Evolutionary conservation across 2,329 filamentous ascomycete species (phyloP), one percentile per base, ranked within the genome.

Genomic region (Scleromitrula shiraiana): DNA sequence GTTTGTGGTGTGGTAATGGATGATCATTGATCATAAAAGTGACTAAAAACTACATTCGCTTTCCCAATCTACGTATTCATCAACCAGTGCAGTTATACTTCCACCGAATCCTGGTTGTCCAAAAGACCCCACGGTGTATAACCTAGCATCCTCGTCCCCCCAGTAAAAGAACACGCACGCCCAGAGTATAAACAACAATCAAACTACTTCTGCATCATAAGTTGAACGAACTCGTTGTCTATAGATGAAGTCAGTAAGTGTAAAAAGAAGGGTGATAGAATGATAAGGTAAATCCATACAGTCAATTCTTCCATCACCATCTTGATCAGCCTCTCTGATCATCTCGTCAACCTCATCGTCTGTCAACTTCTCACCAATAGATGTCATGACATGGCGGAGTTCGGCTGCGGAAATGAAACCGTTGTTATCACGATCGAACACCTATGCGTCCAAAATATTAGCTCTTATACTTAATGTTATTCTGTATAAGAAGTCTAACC

Each of bases 161-260:
- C 35, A 24, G 19, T 19, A 47, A 42, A 41, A 41, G 22, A 37
- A 26, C 46, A 46, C 50, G 44, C 49, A 35, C 32, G 51, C n/a
- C n/a, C n/a, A n/a, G 26, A 48, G 49, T 42, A 54, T 37, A 45
- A 44, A 42, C 49, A 43, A 37, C 27, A 43, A 38, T 12, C 32
- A 14, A 39, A 56, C 50, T 87, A 91, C 77, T 91, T 91, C 78
- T 93, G 87, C 87, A 93, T 91, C 87, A 93, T 93, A 66, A 93
- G 82, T 73, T 93, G 87, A 61, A 93, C 87, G 65, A 93, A 93
- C 71, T 93, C 87, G 75, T 91, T 91, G 73, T 91, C 86, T 91
- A 61, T 39, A 9, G 14, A 41, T 19, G 12, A 12, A 14, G 26
- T 50, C 27, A 50, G 63, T 66, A 63, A 41, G 8, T 7, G 29